Evolutionary conservation across 2,329 filamentous ascomycete species (phyloP), one percentile per base, ranked within the genome.

Genomic region (Cadophora sp.): DNA sequence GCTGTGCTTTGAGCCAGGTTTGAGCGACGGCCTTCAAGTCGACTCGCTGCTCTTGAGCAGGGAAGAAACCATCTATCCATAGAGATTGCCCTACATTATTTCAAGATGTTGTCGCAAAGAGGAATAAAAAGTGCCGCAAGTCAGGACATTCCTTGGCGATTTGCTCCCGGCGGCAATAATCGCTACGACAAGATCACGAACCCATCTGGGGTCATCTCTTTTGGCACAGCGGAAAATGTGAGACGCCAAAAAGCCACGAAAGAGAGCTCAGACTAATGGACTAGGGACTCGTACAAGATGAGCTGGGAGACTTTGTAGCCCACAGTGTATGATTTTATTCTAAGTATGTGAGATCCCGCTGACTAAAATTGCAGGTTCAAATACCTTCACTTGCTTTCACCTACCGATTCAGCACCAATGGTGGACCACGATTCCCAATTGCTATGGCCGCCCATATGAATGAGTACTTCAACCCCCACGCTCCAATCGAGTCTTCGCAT

Each of bases 11-110:
- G 5, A 19, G 40, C 16, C 40, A 43, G 40, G 5, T 16, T 19
- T 14, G 16, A 43, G 40, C 40, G 40, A 43, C 12, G 19, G 19
- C 19, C 43, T 4, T 48, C 8, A 22, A 22, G 4, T 48, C 4
- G 7, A 22, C 11, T 11, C 12, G 19, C 43, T 22, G 19, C 19
- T 22, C 6, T n/a, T 22, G 12, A 43, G 6, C 43, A n/a, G n/a
- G n/a, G n/a, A n/a, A n/a, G n/a, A n/a, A n/a, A n/a, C n/a, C n/a
- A n/a, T n/a, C n/a, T n/a, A n/a, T n/a, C n/a, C n/a, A n/a, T n/a
- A 27, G 26, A n/a, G 91, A 87, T 72, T 91, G 87, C 73, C 85
- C 75, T 67, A 77, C 77, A 0, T 78, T 91, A 26, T 83, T 16
- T 46, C 37, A 89, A 73, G 79, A 86, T 75, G 84, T 81, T 68